A percentile compares a stretch with the other conserved stretches of the same genome.
These are phyloP conservation scores for Lignosus rhinocerotis DNA, from an alignment of 1,284 basidiomycete genomes.

Conservation along the genomic window DNA sequence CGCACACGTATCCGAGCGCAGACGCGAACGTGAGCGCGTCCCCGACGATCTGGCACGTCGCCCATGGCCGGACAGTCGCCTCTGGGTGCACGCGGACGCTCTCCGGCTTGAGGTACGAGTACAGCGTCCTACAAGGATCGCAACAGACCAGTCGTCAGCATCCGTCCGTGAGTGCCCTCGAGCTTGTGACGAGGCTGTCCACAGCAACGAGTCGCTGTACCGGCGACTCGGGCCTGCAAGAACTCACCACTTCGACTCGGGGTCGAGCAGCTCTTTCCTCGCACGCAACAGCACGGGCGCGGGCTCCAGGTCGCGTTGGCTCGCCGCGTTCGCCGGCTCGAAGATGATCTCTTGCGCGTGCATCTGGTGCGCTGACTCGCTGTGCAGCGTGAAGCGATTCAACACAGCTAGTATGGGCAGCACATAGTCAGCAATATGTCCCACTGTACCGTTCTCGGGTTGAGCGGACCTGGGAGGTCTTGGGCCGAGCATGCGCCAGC, in stretches of 20 bases:
- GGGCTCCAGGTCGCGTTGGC: constrained; percentile 54
- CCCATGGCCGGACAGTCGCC: constrained; percentile 81
- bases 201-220: no score
- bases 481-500: constrained; percentile 68
- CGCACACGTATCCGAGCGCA: constrained; percentile 72
- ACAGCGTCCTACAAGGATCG: constrained; percentile 56
- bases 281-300: constrained; percentile 73
- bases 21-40: constrained; percentile 77
- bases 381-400: constrained; percentile 74
- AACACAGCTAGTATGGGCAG: constrained; percentile 55
- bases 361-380: constrained; percentile 69
- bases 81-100: constrained; percentile 75
- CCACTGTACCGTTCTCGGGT: background rate
- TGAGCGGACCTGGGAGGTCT: constrained; percentile 32
- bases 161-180: no score
- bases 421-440: no score
- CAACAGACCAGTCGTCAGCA: background rate
- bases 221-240: no score
- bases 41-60: constrained; percentile 70
- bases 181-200: no score
- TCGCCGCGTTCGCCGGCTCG: constrained; percentile 67
- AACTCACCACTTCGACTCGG: constrained; percentile 57
- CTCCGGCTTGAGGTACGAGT: constrained; percentile 78
- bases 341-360: constrained; percentile 74
- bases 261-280: constrained; percentile 66